Evolutionary conservation across 441 rosid species (phyloP), one percentile per base, ranked within the genome.

Genomic region (Daphne laureola): DNA sequence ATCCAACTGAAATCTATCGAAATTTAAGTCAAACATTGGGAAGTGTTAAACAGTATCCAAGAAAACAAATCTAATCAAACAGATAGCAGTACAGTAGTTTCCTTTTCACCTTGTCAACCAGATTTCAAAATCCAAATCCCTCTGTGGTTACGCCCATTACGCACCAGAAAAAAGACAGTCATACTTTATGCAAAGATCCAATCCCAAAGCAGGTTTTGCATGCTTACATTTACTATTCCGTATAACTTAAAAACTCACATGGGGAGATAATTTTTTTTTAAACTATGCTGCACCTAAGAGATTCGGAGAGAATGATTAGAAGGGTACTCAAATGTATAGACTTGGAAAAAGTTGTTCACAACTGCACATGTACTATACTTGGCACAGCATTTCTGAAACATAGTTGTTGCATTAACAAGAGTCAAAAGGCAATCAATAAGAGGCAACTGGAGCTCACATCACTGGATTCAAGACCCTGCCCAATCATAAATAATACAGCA

Each of bases 401-500:
- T 17, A 54, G 49, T 21, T 25, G 21, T 55, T 21, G 41, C 4
- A 38, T 16, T 25, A 53, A 26, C 16, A 57, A 43, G 17, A 49
- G 46, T 26, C 27, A 25, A 35, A 46, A 47, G 47, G 57, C 12
- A 59, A 51, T 13, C 13, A 15, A 25, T 41, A 14, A 66, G 25
- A 52, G 55, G 53, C 12, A 26, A 26, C 51, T 26, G 56, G 42
- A 65, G 80, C 87, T 53, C 68, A 92, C 96, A 69, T 84, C 80
- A 46, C 80, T 70, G 12, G 94, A 70, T 69, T 92, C 98, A 45
- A 81, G 68, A 50, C 89, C 95, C 65, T 75, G 89, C 54, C 98
- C 96, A 13, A 88, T 76, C 98, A 92, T 79, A 75, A 91, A 88
- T 49, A 92, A 78, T 58, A 92, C 91, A 35, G 91, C 78, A 57